Evolutionary conservation across 768 basidiomycete genomes (phyloP), one percentile per base, ranked within the genome.

Genomic region (Royoungia palumana): DNA sequence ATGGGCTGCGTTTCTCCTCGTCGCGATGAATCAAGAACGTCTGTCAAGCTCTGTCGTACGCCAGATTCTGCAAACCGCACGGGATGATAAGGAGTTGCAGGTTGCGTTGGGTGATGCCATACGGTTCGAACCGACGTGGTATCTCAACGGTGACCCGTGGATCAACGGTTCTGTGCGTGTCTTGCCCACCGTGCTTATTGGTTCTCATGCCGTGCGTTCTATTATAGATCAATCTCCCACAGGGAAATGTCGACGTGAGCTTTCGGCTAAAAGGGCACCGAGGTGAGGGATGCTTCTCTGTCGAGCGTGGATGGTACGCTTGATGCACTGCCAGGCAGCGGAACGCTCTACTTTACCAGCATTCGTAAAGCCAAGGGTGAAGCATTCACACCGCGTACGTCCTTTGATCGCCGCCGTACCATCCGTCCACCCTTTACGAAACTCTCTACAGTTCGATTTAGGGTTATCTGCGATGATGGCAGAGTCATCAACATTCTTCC

Each of bases 301-400:
- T 24, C 12, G 24, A 19, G 14, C 35, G 25, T 20, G 21, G 11
- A 22, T 22, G 5, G 25, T 8, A 45, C 41, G 25, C 10, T 19
- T 32, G 38, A 45, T 19, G 27, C 20, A 37, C 24, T 21, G 6
- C 8, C 49, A 89, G 87, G 79, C 19, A 74, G 81, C 17, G 89
- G 89, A 6, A 91, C 87, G 16, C 64, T 90, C 2, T 90, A 91
- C 61, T 91, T 90, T 63, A 90, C 88, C 3, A 89, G 87, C 63
- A 84, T 91, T 47, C 77, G 89, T 36, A 84, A 81, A 69, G 80
- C 76, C 14, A 90, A 89, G 60, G 87, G 86, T 9, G 69, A 77
- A 35, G 78, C 77, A 2, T 90, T 87, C 63, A 81, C 77, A 28
- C 82, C 84, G 4, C 60, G 87, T 91, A 64, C 53, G 42, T 50